Evolutionary conservation across 164 flowering plant genomes (phyloP), one percentile per base, ranked within the genome.

Genomic region (Chimonanthus salicifolius): DNA sequence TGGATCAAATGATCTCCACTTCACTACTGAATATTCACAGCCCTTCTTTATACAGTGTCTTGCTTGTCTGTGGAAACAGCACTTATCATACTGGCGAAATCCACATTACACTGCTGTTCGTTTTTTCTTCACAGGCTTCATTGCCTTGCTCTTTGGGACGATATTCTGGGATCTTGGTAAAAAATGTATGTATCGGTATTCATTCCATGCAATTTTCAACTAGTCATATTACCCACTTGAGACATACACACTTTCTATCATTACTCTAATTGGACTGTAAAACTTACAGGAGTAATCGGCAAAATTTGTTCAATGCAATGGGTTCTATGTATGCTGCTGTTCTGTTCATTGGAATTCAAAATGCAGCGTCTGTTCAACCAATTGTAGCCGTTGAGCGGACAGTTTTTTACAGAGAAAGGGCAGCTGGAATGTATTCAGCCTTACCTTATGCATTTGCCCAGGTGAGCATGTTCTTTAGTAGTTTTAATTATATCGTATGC

Each of bases 41-140:
- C 72, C 90, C 8, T 83, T 84, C 77, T 21, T 74, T 71, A 76
- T 64, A 4, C 90, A 87, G 51, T 87, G 85, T 78, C 13, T 72
- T 8, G 88, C 88, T 7, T 85, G 90, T 81, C 76, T 87, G 20
- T 87, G 85, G 86, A 87, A 87, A 75, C 87, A 82, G 58, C 78
- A 74, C 58, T 44, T 66, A 78, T 82, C 88, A 6, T 85, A 85
- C 70, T 85, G 88, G 90, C 80, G 87, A 3, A 87, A 85, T 67
- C 85, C 88, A 43, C 78, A 76, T 47, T 87, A 87, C 71, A 85
- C 81, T 47, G 86, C 88, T 8, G 83, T 84, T 43, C 73, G 90
- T 67, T 67, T 83, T 66, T 67, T 85, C 44, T 85, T 84, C 77
- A 87, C 88, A 3, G 74, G 78, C 49, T 33, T 83, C 69, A 80